Evolutionary conservation across 2,329 filamentous ascomycete genomes (phyloP).

Genomic region (Aspergillus floridensis): DNA sequence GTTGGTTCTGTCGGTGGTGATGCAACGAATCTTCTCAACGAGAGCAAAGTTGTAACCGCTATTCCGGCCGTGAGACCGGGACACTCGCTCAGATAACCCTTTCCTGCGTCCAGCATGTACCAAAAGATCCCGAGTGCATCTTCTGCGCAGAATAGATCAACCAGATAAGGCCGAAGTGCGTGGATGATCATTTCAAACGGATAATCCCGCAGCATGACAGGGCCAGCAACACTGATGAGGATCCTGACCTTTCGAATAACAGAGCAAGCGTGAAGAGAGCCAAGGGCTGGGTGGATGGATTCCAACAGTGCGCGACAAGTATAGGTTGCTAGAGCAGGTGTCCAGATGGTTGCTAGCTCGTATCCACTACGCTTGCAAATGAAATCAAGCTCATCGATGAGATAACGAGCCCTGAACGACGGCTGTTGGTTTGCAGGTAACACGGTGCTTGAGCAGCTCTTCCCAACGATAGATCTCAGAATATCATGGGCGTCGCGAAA

Average conservation of each 20-base stretch:
- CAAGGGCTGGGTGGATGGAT: slow-evolving; percentile 76
- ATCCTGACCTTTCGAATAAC: slow-evolving; percentile 83
- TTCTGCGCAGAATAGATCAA: slow-evolving; percentile 82
- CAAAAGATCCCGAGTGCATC: slow-evolving; percentile 84
- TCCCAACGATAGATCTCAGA: slow-evolving; percentile 66
- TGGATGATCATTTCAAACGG: slow-evolving; percentile 87
- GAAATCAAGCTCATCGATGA: slow-evolving; percentile 72
- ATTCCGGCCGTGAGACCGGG: slow-evolving; percentile 80
- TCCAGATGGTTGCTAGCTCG: slow-evolving; percentile 68
- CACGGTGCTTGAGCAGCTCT: slow-evolving; percentile 62
- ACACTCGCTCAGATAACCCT: slow-evolving; percentile 59
- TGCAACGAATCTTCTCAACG: slow-evolving; percentile 71
- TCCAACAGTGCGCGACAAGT: slow-evolving; percentile 76
- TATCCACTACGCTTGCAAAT: slow-evolving; percentile 71
- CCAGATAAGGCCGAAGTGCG: slow-evolving; percentile 72
- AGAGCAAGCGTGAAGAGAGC: slow-evolving; percentile 81
- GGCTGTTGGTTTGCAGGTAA: slow-evolving; percentile 83
- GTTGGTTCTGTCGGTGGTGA: slow-evolving; percentile 75
- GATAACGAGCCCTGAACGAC: slow-evolving; percentile 73
- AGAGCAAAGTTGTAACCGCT: slow-evolving; percentile 73
- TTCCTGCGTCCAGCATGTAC: slow-evolving; percentile 73
- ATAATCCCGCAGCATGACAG: slow-evolving; percentile 71
- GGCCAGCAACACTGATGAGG: slow-evolving; percentile 73
- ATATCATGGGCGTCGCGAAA: slow-evolving; percentile 62
- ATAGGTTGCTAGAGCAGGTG: slow-evolving; percentile 68